These are phyloP conservation scores for Penicillium robsamsonii DNA, from an alignment of 495 filamentous ascomycete species.

Conservation along the genomic window DNA sequence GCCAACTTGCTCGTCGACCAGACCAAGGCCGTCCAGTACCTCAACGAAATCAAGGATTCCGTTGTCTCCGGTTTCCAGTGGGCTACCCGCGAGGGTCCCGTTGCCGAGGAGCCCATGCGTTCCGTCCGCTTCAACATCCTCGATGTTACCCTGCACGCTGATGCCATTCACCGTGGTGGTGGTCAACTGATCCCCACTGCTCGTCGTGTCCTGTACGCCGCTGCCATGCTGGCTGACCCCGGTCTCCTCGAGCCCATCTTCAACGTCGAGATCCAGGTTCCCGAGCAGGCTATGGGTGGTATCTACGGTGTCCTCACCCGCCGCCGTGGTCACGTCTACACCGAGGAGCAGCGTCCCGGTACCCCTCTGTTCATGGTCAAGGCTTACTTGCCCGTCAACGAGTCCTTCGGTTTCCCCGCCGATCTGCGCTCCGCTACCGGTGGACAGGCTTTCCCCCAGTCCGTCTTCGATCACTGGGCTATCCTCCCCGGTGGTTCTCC, in stretches of 20 bases:
- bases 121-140: conserved; percentile 97
- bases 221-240: conserved; percentile 86
- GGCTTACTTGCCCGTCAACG: conserved; percentile 98
- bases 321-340: conserved; percentile 97
- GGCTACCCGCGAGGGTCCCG: conserved; percentile 95
- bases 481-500: conserved; percentile 90
- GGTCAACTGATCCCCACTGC: conserved; percentile 98
- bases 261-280: conserved; percentile 98
- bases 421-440: conserved; percentile 91
- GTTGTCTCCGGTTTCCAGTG: conserved; percentile 99
- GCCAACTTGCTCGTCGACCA: conserved; percentile 99
- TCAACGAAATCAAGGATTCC: conserved; percentile 99
- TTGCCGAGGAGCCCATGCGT: conserved; percentile 98
- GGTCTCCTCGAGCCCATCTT: conserved; percentile 94
- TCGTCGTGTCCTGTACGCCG: conserved; percentile 95
- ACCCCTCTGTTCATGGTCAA: conserved; percentile 99
- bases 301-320: conserved; percentile 99
- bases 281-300: conserved; percentile 98
- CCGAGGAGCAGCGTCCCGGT: conserved; percentile 94
- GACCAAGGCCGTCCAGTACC: conserved; percentile 99
- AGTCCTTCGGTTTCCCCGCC: conserved; percentile 99
- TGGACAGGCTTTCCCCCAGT: conserved; percentile 98
- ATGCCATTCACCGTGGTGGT: conserved; percentile 99
- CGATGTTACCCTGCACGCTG: conserved; percentile 98
- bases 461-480: conserved; percentile 98